Conservation (phyloP, 2,329 filamentous ascomycete genomes). For the Tolypocladium ovalisporum region DNA sequence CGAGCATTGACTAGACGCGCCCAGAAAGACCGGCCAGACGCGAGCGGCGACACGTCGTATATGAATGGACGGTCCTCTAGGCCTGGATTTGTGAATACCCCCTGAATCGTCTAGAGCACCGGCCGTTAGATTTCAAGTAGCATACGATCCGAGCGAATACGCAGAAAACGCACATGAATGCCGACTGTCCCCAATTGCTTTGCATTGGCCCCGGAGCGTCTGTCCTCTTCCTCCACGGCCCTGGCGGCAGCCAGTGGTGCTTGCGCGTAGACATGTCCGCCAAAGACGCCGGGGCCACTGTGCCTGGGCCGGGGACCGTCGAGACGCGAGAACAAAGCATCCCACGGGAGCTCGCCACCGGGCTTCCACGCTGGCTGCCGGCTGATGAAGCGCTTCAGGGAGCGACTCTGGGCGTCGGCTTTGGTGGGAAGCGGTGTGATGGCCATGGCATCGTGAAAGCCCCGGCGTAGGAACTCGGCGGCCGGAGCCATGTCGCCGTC, state of each 20-base stretch:
- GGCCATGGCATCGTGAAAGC: slow-evolving; percentile 19
- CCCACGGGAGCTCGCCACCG: slow-evolving; percentile 19
- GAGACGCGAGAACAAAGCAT: slow-evolving; percentile 5
- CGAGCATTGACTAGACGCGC: slow-evolving; percentile 37
- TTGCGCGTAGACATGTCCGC: slow-evolving; percentile 26
- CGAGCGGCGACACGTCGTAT: slow-evolving; percentile 34
- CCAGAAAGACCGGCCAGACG: slow-evolving; percentile 34
- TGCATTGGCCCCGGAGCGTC: slow-evolving; percentile 1
- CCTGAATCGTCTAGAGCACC: slow-evolving; percentile 37
- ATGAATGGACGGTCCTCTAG: slow-evolving; percentile 39
- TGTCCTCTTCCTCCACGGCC: slow-evolving; percentile 20
- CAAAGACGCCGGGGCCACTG: slow-evolving; percentile 16
- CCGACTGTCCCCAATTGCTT: slow-evolving; percentile 12
- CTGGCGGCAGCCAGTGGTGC: slow-evolving; percentile 24
- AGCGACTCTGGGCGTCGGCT: neutral
- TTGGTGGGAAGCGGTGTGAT: slow-evolving; percentile 12
- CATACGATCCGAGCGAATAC: neutral
- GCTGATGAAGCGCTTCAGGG: slow-evolving; percentile 17
- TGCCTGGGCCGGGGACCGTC: slow-evolving; percentile 7
- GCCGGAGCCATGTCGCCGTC: slow-evolving; percentile 1
- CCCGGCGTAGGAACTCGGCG: slow-evolving; percentile 9
- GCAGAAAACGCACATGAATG: slow-evolving; percentile 24
- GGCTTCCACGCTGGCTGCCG: slow-evolving; percentile 21
- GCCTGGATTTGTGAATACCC: slow-evolving; percentile 40
- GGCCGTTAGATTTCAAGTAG: neutral